Conservation (phyloP, 2,329 filamentous ascomycete species). For the Bipolaris sorokiniana region DNA sequence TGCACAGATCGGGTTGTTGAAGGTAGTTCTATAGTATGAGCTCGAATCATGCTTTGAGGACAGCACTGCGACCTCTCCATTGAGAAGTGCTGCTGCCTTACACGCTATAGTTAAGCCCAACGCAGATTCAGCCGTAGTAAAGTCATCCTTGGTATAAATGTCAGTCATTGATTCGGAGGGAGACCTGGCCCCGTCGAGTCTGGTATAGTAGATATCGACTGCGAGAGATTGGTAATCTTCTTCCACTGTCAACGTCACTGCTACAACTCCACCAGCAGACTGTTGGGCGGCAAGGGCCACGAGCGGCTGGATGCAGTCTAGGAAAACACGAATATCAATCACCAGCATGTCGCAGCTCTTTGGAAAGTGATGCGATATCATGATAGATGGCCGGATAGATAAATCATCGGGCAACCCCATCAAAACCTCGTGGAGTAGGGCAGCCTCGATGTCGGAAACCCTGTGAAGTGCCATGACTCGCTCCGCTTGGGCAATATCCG, state of each 20-base stretch:
- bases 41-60: conserved; percentile 46
- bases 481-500: conserved; percentile 37
- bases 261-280: conserved; percentile 47
- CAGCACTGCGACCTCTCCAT: conserved; percentile 49
- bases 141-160: conserved; percentile 52
- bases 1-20: conserved; percentile 35
- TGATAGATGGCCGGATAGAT: conserved; percentile 35
- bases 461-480: conserved; percentile 34
- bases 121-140: conserved; percentile 50
- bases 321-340: conserved; percentile 49
- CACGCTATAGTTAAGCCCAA: conserved; percentile 53
- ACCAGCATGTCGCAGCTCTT: conserved; percentile 40
- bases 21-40: conserved; percentile 51
- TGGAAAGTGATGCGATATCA: conserved; percentile 44
- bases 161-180: conserved; percentile 52
- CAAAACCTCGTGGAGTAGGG: conserved; percentile 39
- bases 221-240: conserved; percentile 40
- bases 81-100: conserved; percentile 51
- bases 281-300: conserved; percentile 54
- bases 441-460: conserved; percentile 42
- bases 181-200: conserved; percentile 47
- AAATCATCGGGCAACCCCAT: conserved; percentile 39
- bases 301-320: conserved; percentile 53
- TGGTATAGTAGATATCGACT: conserved; percentile 55
- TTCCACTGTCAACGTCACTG: conserved; percentile 41